Conservation (phyloP, 2,329 filamentous ascomycete species). For the Verticillium dahliae region DNA sequence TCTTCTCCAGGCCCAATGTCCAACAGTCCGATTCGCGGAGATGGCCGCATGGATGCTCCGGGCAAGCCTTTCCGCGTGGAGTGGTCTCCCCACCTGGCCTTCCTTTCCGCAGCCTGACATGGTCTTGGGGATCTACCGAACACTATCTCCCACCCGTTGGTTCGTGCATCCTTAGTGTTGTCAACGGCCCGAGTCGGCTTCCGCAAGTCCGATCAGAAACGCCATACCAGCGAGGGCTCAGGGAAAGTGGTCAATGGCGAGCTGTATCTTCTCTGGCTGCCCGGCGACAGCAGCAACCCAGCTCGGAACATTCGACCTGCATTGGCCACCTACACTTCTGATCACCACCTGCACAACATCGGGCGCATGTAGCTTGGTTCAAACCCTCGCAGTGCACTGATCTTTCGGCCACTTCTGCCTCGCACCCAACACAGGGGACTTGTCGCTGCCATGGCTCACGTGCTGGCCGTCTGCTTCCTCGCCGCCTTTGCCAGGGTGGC, state of each 20-base stretch:
- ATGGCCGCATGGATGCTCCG: too few relatives aligned
- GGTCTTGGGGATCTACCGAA: not conserved
- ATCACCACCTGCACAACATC: not conserved
- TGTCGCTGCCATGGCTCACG: not conserved
- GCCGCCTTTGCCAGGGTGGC: conserved; percentile 20
- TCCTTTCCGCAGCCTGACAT: not conserved
- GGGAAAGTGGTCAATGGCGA: too few relatives aligned
- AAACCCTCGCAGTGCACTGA: not conserved
- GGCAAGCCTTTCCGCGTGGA: not conserved
- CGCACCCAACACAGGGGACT: not conserved
- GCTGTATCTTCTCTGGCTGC: too few relatives aligned
- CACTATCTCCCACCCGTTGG: not conserved
- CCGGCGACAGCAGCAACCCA: too few relatives aligned
- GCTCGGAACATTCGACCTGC: too few relatives aligned
- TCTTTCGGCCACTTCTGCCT: not conserved
- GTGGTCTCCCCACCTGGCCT: not conserved
- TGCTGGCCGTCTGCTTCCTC: conserved; percentile 1
- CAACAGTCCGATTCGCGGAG: too few relatives aligned
- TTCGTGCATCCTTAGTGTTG: not conserved
- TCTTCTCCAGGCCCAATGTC: not conserved
- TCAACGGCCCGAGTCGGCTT: not conserved
- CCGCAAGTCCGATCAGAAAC: not conserved
- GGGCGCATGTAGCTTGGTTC: not conserved
- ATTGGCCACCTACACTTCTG: too few relatives aligned
- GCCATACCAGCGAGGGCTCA: too few relatives aligned